Evolutionary conservation across 1,284 basidiomycete genomes (phyloP).

Genomic region (Sanghuangporus weigelae): DNA sequence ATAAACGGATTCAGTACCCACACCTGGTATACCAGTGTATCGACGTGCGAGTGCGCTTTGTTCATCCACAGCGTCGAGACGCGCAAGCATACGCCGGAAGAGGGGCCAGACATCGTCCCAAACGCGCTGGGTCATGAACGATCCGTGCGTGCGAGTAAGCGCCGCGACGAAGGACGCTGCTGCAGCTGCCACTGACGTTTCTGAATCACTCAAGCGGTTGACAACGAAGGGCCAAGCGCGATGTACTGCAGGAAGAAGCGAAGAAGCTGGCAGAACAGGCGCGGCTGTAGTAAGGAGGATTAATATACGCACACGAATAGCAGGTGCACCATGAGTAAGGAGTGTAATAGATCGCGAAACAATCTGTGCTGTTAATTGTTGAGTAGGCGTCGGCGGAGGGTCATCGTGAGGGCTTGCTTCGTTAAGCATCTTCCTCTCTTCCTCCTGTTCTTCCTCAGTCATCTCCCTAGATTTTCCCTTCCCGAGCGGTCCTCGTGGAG

Average conservation of each 20-base stretch:
- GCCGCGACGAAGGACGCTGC: constrained; percentile 67
- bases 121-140: constrained; percentile 77
- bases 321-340: constrained; percentile 80
- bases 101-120: constrained; percentile 91
- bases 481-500: constrained; percentile 20
- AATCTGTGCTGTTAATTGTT: constrained; percentile 76
- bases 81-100: constrained; percentile 55
- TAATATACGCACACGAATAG: constrained; percentile 79
- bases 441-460: constrained; percentile 24
- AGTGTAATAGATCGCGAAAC: constrained; percentile 84
- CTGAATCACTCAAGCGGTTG: constrained; percentile 68
- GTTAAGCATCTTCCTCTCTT: constrained; percentile 18
- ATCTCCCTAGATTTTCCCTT: constrained; percentile 19
- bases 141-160: constrained; percentile 64
- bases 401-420: constrained; percentile 24
- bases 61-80: constrained; percentile 55
- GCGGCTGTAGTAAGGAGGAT: constrained; percentile 67
- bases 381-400: constrained; percentile 57
- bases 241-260: constrained; percentile 79
- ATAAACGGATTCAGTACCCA: constrained; percentile 66
- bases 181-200: constrained; percentile 73
- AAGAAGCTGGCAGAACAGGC: constrained; percentile 61
- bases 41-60: constrained; percentile 59
- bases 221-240: constrained; percentile 86
- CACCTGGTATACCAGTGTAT: constrained; percentile 27